Evolutionary conservation across 1,284 basidiomycete genomes (phyloP), one percentile per base, ranked within the genome.

Genomic region (Trichosporon sp.): DNA sequence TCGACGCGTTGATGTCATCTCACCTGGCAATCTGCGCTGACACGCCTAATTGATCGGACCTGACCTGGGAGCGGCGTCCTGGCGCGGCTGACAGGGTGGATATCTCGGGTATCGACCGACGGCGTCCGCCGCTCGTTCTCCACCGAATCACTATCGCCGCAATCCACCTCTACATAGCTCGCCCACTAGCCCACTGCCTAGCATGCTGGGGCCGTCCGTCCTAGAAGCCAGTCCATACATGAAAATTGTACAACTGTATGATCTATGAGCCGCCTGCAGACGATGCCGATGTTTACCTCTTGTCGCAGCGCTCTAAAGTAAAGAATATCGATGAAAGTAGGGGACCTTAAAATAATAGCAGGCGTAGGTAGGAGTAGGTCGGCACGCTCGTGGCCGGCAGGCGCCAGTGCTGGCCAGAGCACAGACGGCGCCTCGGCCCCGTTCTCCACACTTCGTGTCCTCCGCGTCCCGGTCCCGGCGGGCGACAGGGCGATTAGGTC

Each of bases 211-310:
- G 18, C 18, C 51, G n/a, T n/a, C n/a, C n/a, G n/a, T 51, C 44
- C 51, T 3, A 53, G 51, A 53, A 27, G 1, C 56, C 56, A 60
- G 56, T 31, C 56, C 56, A 60, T 60, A 60, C 56, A 60, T 60
- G 56, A n/a, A 60, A 60, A 60, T 29, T 60, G 29, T 60, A 60
- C 56, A 60, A 60, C 56, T 60, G 56, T 60, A 60, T 60, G 56
- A 60, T 60, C 56, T 60, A 60, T 60, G 56, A 60, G 56, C 27
- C 6, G 27, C 13, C 27, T 21, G 56, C 56, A 51, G 18, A 51
- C 21, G 21, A 51, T 23, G 44, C 44, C 9, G 27, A 31, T 58
- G 18, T 51, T n/a, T 23, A 21, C 21, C 27, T 56, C 3, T 3
- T 60, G 56, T n/a, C 56, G 56, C 56, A n/a, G 56, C 56, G 56